Conservation (phyloP, 2,329 filamentous ascomycete species). For the Thelonectria olida region DNA sequence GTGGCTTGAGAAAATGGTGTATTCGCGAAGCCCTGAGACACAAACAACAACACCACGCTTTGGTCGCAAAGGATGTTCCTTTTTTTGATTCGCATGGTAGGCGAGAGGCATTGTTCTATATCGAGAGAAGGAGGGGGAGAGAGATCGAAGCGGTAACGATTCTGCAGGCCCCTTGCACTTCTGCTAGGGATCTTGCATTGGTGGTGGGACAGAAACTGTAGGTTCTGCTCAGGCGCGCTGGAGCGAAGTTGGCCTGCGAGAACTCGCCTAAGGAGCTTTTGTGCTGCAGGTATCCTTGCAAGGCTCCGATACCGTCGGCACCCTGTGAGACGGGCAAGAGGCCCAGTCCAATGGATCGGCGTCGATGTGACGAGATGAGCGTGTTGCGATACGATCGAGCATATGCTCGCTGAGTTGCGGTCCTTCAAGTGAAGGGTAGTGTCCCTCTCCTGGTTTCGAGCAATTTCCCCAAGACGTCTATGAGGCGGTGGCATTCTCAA, state of each 20-base stretch:
- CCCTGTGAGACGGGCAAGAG: slow-evolving; percentile 31
- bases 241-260: slow-evolving; percentile 25
- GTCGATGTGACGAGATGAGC: not conserved
- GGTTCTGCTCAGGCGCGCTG: not conserved
- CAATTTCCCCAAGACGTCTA: too few species aligned
- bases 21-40: slow-evolving; percentile 8
- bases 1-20: not conserved
- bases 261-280: slow-evolving; percentile 34
- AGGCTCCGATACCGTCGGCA: slow-evolving; percentile 36
- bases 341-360: slow-evolving; percentile 35
- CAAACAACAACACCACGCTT: not conserved
- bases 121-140: slow-evolving; percentile 7
- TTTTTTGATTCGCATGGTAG: not conserved
- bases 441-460: too few species aligned
- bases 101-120: slow-evolving; percentile 15
- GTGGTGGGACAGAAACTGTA: slow-evolving; percentile 22
- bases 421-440: too few species aligned
- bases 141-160: slow-evolving; percentile 9
- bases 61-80: not conserved
- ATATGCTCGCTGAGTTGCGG: too few species aligned
- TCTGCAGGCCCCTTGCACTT: slow-evolving; percentile 7
- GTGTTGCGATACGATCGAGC: too few species aligned
- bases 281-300: slow-evolving; percentile 34
- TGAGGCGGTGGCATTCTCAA: too few species aligned
- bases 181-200: slow-evolving; percentile 14